Evolutionary conservation across 805 yeast genomes (phyloP).

Genomic region (Myxozyma geophila): DNA sequence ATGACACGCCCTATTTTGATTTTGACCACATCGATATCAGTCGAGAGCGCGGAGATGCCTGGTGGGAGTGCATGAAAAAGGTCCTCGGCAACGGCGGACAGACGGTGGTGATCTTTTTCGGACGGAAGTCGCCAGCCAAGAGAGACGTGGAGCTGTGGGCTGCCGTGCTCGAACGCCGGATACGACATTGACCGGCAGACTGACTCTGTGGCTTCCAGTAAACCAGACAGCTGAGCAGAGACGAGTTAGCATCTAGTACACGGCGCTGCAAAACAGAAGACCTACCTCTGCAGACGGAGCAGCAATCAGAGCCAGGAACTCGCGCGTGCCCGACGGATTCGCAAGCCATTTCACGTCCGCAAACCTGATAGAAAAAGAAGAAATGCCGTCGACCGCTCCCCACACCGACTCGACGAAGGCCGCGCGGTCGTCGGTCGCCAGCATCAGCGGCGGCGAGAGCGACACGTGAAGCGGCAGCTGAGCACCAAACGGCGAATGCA

Average conservation of each 20-base stretch:
- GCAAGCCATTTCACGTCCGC: conserved; percentile 20
- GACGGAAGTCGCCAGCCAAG: conserved; percentile 28
- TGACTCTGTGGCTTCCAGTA: conserved; percentile 3
- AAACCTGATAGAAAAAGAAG: conserved; percentile 11
- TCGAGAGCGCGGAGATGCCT: background rate
- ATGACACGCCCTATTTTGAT: conserved; percentile 25
- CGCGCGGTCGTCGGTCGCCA: conserved; percentile 17
- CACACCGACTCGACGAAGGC: conserved; percentile 3
- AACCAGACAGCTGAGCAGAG: background rate
- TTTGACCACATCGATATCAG: conserved; percentile 18
- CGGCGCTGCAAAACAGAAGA: background rate
- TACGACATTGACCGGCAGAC: conserved; percentile 15
- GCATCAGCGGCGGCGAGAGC: conserved; percentile 29
- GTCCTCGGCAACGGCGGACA: background rate
- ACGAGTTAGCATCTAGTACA: background rate
- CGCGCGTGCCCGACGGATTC: conserved; percentile 24
- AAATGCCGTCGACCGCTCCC: conserved; percentile 2
- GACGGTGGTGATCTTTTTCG: background rate
- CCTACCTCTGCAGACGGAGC: conserved; percentile 2
- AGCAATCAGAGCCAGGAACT: conserved; percentile 15
- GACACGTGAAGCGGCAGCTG: conserved; percentile 31
- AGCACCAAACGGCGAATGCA: conserved; percentile 27
- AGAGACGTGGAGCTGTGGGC: conserved; percentile 25
- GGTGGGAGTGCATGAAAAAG: background rate
- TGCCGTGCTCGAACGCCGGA: background rate